Evolutionary conservation across 192 early-diverging fungal genomes (phyloP), one percentile per base, ranked within the genome.

Genomic region (Podila horticola): DNA sequence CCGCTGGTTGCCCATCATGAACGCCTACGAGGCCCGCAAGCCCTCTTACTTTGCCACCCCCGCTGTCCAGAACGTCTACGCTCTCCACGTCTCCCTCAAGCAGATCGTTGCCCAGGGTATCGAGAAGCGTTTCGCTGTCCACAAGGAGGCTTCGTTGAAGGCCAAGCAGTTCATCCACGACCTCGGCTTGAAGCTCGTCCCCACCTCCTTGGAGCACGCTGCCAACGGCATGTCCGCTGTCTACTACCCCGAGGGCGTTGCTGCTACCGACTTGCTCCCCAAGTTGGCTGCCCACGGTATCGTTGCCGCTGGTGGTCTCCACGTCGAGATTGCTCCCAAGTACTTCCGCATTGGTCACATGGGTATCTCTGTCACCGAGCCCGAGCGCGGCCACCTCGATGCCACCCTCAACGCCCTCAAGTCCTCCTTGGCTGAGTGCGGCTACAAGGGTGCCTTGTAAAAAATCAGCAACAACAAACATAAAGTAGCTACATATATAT

Each of bases 1-100:
- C 69, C 95, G 96, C 71, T 99, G 97, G 97, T 88, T 97, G 76
- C 97, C 97, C 62, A 89, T 99, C 82, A 99, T 99, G 97, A 85
- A 91, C 71, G 92, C 95, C 33, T 99, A 99, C 86, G 97, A 99
- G 87, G 91, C 92, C 1, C 91, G 96, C 67, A 94, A 95, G 66
- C 90, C 93, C 31, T 90, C 90, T 64, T 99, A 99, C 87, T 99
- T 99, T 90, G 97, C 96, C 63, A 99, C 97, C 33, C 97, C 97
- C 15, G 91, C 95, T 57, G 97, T 99, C 58, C 96, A 97, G 87
- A 89, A 94, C 49, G 90, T 99, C 82, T 88, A 92, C 83, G 96
- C 96, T 29, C 92, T 99, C 38, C 88, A 96, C 79, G 87, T 91
- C 28, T 93, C 94, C 62, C 89, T 99, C 64, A 87, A 89, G 81